Evolutionary conservation across 768 basidiomycete species (phyloP), one percentile per base, ranked within the genome.

Genomic region (Russula vinacea): DNA sequence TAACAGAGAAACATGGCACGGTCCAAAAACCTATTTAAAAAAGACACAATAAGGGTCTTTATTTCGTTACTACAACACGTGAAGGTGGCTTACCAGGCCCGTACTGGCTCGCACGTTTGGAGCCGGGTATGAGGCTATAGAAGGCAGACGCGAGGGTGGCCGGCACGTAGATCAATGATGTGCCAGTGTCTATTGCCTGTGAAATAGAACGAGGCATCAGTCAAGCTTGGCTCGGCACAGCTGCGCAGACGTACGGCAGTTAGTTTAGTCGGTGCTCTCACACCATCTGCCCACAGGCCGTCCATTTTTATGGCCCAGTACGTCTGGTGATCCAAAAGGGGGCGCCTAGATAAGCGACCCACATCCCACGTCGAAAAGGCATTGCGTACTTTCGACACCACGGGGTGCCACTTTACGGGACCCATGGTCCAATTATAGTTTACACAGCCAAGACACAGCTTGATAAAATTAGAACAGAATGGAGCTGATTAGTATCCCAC

Each of bases 151-250:
- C 83, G 33, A 83, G 65, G 0, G 69, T 53, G 44, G 74, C 70
- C 1, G 85, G 84, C 7, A 86, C 63, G 72, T 88, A 88, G 62
- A 88, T 82, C 32, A 87, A 75, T 33, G 86, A 83, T 4, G 86
- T 87, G 35, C 88, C 87, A 0, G 86, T 85, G 69, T 89, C 88
- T 62, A 89, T 79, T 22, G 85, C 84, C 86, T 87, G 60, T 8
- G 33, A 33, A 29, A 26, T 2, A 17, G 2, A 5, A 53, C 1
- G 16, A 24, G 4, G 11, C 1, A 17, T 42, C 14, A 49, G 45
- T n/a, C 26, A 29, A 55, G 24, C 47, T 29, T 40, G n/a, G 29
- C 11, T 5, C 16, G 8, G 26, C 16, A 64, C 4, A 26, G 8
- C 24, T 9, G 33, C 13, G 22, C 7, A 16, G 45, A 42, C 35